A percentile compares a stretch with the other conserved stretches of the same genome.
phyloP scores from a whole-genome alignment of 805 yeast species.

The Lipomyces spencermartinsiae region DNA sequence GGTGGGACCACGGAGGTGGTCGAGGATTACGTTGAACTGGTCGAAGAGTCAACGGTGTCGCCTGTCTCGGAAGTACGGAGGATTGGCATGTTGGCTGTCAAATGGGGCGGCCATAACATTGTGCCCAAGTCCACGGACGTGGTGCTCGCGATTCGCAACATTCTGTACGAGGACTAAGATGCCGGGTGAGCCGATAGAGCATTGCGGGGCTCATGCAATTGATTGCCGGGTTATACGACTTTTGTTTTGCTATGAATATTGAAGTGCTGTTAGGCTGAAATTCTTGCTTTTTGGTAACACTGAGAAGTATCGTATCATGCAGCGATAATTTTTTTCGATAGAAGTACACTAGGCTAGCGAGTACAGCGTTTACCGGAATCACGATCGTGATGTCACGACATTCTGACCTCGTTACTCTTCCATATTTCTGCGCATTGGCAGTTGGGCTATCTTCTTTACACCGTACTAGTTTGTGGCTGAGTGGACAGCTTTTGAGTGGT shows the following conservation, averaged over 20 bases:
- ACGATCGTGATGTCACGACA: no score
- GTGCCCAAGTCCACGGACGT: conserved; percentile 31
- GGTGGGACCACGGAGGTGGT: not conserved
- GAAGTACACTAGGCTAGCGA: not conserved
- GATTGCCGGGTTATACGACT: not conserved
- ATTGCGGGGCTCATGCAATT: not conserved
- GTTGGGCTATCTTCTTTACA: no score
- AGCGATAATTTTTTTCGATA: no score
- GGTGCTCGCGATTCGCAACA: conserved; percentile 23
- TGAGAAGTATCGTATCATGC: no score
- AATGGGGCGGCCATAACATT: conserved; percentile 33
- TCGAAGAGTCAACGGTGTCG: not conserved
- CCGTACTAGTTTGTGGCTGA: no score
- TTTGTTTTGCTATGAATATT: not conserved
- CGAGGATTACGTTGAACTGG: not conserved
- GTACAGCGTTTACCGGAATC: no score
- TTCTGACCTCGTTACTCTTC: no score
- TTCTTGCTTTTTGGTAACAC: no score
- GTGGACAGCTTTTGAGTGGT: no score
- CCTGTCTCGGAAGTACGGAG: conserved; percentile 17
- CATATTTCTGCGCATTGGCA: no score
- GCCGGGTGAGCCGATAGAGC: not conserved
- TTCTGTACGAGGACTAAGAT: conserved; percentile 16
- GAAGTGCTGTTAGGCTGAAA: not conserved
- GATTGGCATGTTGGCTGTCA: conserved; percentile 24